Conservation (phyloP, 228 moss, liverwort and hornwort genomes). For the Sphagnum magellanicum region DNA sequence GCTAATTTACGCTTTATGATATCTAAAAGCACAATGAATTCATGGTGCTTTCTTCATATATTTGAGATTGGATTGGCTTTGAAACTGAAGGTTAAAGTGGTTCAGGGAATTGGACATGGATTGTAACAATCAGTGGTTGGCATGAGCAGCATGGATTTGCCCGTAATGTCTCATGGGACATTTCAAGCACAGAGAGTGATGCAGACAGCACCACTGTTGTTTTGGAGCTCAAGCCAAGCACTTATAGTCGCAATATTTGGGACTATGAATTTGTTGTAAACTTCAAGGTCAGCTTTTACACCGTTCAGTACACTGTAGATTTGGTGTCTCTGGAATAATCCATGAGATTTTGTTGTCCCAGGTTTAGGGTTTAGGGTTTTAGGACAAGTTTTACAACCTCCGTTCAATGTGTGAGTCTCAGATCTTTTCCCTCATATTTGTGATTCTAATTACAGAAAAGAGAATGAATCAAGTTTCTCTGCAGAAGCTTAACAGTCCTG, state of each 20-base stretch:
- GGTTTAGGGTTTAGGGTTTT: neutral
- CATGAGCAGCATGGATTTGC: slow-evolving; percentile 90
- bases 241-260: slow-evolving; percentile 59
- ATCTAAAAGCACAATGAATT: no score
- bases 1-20: no score
- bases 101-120: neutral
- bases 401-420: neutral
- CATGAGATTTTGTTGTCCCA: neutral
- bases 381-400: neutral
- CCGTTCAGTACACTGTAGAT: neutral
- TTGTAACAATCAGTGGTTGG: neutral
- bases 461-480: neutral
- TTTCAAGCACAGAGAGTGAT: slow-evolving; percentile 59
- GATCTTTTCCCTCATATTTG: no score
- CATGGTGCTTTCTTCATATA: no score
- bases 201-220: slow-evolving; percentile 59
- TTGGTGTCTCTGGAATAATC: neutral
- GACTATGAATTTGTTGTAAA: slow-evolving; percentile 46
- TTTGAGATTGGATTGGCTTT: no score
- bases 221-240: slow-evolving; percentile 40
- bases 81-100: no score
- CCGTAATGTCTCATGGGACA: slow-evolving; percentile 78
- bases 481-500: neutral
- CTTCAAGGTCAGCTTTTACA: slow-evolving; percentile 15
- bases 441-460: no score